Evolutionary conservation across 2,329 filamentous ascomycete genomes (phyloP).

Genomic region (Cordyceps fumosorosea): DNA sequence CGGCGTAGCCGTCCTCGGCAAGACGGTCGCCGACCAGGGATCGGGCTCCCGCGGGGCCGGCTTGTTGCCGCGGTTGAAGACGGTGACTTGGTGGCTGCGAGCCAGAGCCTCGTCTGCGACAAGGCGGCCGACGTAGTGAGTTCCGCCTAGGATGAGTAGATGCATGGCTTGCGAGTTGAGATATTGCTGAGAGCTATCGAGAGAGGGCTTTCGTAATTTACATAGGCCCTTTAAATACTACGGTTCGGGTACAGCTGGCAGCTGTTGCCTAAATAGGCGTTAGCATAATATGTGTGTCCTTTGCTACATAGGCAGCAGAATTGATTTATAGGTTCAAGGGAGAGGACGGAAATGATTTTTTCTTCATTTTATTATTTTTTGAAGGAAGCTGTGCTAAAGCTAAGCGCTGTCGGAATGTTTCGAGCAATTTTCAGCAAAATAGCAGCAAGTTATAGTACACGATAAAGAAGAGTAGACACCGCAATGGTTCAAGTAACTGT

Average conservation of each 20-base stretch:
- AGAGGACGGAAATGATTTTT: no score
- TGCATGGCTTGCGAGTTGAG: slow-evolving; percentile 10
- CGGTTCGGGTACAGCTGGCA: background rate
- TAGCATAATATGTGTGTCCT: background rate
- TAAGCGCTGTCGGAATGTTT: no score
- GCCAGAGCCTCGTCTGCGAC: slow-evolving; percentile 15
- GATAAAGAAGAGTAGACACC: no score
- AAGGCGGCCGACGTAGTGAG: slow-evolving; percentile 15
- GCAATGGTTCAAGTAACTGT: no score
- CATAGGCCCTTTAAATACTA: background rate
- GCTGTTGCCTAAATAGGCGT: slow-evolving; percentile 3
- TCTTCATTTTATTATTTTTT: no score
- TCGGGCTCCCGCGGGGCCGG: slow-evolving; percentile 13
- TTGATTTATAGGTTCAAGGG: no score
- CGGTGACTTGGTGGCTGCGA: slow-evolving; percentile 13
- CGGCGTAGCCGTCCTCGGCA: slow-evolving; percentile 2
- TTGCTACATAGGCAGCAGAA: background rate
- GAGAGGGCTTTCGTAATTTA: no score
- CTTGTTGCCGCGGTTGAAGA: slow-evolving; percentile 16
- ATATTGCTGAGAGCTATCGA: background rate
- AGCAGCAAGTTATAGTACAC: no score
- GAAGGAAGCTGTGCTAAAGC: no score
- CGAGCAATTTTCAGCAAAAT: no score
- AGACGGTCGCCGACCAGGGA: slow-evolving; percentile 17
- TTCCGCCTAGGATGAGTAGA: slow-evolving; percentile 18